Evolutionary conservation across 192 early-diverging fungal species (phyloP).

Genomic region (Linnemannia schmuckeri): DNA sequence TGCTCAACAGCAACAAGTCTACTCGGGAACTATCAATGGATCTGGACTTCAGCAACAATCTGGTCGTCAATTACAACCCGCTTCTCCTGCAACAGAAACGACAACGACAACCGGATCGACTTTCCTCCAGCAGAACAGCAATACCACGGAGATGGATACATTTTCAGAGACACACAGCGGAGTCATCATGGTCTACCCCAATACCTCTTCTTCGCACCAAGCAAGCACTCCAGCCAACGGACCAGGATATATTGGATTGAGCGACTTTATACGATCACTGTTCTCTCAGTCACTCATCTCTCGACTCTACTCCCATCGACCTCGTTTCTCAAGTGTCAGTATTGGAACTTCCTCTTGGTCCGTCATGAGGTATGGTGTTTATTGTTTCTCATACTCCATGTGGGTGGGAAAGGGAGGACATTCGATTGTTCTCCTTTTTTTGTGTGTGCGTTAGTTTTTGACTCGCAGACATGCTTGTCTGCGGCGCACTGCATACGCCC

Average conservation of each 20-base stretch:
- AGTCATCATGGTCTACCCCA: constrained; percentile 37
- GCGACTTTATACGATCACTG: constrained; percentile 3
- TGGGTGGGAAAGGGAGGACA: not conserved
- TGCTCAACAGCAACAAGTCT: not conserved
- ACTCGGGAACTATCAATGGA: not conserved
- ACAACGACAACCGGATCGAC: not conserved
- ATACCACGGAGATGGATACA: not conserved
- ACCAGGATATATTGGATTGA: constrained; percentile 12
- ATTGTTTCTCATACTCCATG: not conserved
- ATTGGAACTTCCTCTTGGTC: constrained; percentile 28
- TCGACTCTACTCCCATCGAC: constrained; percentile 30
- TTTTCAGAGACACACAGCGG: constrained; percentile 29
- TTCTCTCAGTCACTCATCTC: constrained; percentile 29
- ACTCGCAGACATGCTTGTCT: not conserved
- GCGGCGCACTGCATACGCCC: not conserved
- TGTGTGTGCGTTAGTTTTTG: not conserved
- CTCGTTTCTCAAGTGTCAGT: constrained; percentile 26
- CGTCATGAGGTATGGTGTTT: constrained; percentile 21
- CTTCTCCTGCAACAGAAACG: not conserved
- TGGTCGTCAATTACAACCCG: not conserved
- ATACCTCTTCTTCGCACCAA: not conserved
- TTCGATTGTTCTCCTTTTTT: not conserved
- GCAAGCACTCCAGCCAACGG: not conserved
- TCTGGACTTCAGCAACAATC: not conserved
- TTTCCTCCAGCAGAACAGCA: not conserved